phyloP scores from a whole-genome alignment of 768 basidiomycete species.

The Tephrocybe sp. region DNA sequence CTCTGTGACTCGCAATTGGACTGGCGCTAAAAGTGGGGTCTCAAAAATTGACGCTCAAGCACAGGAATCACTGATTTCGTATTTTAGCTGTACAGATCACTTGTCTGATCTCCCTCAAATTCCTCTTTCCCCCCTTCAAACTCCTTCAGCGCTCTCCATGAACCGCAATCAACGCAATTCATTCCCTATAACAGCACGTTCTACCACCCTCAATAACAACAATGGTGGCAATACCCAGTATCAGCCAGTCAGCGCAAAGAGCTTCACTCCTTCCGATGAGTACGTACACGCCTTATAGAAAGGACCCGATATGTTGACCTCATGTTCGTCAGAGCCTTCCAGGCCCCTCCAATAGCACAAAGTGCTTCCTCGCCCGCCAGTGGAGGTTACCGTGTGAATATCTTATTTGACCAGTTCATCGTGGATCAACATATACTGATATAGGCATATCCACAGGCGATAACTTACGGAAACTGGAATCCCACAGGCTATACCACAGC shows the following conservation, averaged over 20 bases:
- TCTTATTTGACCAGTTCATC: too few relatives aligned
- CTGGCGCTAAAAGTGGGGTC: background rate
- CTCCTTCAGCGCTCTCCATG: background rate
- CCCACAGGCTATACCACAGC: constrained; percentile 8
- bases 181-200: background rate
- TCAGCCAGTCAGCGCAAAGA: constrained; percentile 7
- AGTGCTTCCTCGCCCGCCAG: background rate
- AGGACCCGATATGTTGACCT: background rate
- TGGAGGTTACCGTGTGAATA: background rate
- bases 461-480: constrained; percentile 3
- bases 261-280: constrained; percentile 10
- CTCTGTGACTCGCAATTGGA: background rate
- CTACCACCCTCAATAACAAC: background rate
- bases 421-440: too few relatives aligned
- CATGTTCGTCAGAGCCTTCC: background rate
- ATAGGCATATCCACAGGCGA: background rate
- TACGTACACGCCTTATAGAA: background rate
- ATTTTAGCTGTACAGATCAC: too few relatives aligned
- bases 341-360: background rate
- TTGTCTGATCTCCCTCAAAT: background rate
- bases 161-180: background rate
- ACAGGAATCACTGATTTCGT: background rate
- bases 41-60: background rate
- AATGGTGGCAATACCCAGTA: constrained; percentile 2
- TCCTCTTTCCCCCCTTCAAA: background rate